Percentiles rank a stretch among this genome's conserved stretches.
phyloP scores from a whole-genome alignment of 768 basidiomycete genomes.

The Pholiota conissans region DNA sequence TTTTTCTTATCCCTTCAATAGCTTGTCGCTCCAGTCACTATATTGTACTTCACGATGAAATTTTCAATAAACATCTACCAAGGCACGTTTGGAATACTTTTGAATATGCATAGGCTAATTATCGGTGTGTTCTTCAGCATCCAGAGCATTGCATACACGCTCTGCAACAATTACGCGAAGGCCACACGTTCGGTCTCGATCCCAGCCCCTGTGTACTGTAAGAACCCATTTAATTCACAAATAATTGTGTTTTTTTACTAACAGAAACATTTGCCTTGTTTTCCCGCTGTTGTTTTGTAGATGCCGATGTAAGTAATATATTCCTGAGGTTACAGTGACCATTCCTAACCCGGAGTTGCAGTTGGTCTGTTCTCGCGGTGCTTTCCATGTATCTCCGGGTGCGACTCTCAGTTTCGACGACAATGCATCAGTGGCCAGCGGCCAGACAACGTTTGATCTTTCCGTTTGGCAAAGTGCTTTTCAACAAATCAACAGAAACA shows the following conservation, averaged over 20 bases:
- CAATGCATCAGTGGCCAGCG: slow-evolving; percentile 8
- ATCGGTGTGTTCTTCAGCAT: slow-evolving; percentile 13
- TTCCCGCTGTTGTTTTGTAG: too few relatives aligned
- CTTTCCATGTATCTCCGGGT: slow-evolving; percentile 16
- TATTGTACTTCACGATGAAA: slow-evolving; percentile 24
- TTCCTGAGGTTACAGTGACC: not conserved
- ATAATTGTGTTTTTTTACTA: too few relatives aligned
- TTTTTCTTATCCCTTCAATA: not conserved
- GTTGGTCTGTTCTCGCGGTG: slow-evolving; percentile 22
- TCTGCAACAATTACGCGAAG: slow-evolving; percentile 29
- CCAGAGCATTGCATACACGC: slow-evolving; percentile 22
- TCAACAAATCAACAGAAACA: slow-evolving; percentile 9
- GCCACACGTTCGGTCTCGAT: slow-evolving; percentile 32
- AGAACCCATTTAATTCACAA: too few relatives aligned
- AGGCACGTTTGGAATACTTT: too few relatives aligned
- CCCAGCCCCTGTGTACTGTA: slow-evolving; percentile 32
- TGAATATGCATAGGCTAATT: not conserved
- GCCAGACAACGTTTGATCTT: slow-evolving; percentile 13
- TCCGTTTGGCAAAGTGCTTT: slow-evolving; percentile 15
- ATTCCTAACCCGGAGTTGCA: not conserved
- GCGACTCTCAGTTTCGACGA: slow-evolving; percentile 12
- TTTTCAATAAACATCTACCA: not conserved
- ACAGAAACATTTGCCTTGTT: too few relatives aligned
- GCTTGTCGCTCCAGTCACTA: slow-evolving; percentile 27
- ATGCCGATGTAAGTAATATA: slow-evolving; percentile 21